Evolutionary conservation across 441 rosid species (phyloP), one percentile per base, ranked within the genome.

Genomic region (Rhodomyrtus psidioides): DNA sequence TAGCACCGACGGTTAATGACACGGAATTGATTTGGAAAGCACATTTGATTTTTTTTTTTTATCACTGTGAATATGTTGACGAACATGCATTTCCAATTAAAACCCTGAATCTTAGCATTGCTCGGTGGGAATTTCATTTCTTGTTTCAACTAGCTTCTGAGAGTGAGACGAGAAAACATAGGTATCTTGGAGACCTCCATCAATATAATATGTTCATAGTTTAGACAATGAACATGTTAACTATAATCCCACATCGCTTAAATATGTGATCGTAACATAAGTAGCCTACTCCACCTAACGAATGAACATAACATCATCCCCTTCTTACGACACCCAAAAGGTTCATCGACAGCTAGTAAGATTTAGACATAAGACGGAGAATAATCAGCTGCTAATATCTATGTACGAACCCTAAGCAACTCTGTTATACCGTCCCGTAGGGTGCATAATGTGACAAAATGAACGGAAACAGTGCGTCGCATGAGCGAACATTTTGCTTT

Each of bases 191-290:
- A 34, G 26, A 65, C 46, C 42, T 26, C 26, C 46, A 6, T 4
- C 17, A 9, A 62, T 30, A 24, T 30, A 62, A 30, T 17, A 62
- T 21, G 8, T 65, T 9, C 76, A 34, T 34, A 34, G 15, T 65
- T 65, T 19, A 0, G 1, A 30, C 23, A 3, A 30, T 65, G 76
- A 34, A 46, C 76, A 19, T 23, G 46, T 65, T 34, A 34, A 65
- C 0, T 65, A 30, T 17, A 62, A 30, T 1, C 42, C n/a, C 5
- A 0, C 4, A 1, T 39, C 1, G 79, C 49, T 19, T 10, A 5
- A 19, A 10, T 21, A 39, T 8, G 0, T 10, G 6, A 1, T 10
- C 6, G 1, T 70, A 70, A 39, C 23, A 34, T 3, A 34, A 39
- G 79, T 21, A 34, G 12, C 12, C 49, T 65, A n/a, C 8, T 28